Conservation (phyloP, 2,329 filamentous ascomycete genomes). For the Aurifilum marmelostoma region DNA sequence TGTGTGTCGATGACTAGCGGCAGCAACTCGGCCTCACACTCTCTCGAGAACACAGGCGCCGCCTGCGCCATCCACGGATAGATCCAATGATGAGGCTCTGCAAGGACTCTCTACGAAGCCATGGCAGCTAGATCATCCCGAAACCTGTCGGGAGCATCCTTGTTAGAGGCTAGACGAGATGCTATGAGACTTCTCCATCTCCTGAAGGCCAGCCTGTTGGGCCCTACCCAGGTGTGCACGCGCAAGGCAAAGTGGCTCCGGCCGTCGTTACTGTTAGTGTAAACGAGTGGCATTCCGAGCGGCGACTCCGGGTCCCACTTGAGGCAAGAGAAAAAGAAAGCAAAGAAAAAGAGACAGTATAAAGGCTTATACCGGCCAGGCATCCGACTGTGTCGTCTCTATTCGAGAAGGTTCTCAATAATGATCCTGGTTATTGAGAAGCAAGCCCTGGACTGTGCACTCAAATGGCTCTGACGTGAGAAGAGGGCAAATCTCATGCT, state of each 20-base stretch:
- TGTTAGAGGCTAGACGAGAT: not conserved
- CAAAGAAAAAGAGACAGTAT: not conserved
- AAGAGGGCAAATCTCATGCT: not conserved
- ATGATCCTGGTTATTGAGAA: not conserved
- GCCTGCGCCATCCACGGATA: conserved; percentile 2
- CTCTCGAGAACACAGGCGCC: not conserved
- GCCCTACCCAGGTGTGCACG: not conserved
- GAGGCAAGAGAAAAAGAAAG: not conserved
- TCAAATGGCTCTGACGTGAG: not conserved
- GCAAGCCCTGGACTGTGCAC: not conserved
- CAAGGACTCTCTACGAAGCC: not conserved
- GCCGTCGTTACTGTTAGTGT: not conserved
- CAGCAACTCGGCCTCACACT: not conserved
- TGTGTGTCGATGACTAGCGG: not conserved
- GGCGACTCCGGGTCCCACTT: not conserved
- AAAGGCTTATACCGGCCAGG: not conserved
- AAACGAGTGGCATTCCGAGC: not conserved
- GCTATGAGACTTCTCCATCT: not conserved
- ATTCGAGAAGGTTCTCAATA: not conserved
- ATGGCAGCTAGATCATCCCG: not conserved
- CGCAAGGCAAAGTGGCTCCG: not conserved
- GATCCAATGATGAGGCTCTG: conserved; percentile 13
- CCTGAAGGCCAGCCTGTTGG: not conserved
- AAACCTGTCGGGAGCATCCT: conserved; percentile 12
- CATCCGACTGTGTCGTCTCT: not conserved